Base-by-base conservation (phyloP, 257 asterid genomes). In the Solanum medicagineum region DNA sequence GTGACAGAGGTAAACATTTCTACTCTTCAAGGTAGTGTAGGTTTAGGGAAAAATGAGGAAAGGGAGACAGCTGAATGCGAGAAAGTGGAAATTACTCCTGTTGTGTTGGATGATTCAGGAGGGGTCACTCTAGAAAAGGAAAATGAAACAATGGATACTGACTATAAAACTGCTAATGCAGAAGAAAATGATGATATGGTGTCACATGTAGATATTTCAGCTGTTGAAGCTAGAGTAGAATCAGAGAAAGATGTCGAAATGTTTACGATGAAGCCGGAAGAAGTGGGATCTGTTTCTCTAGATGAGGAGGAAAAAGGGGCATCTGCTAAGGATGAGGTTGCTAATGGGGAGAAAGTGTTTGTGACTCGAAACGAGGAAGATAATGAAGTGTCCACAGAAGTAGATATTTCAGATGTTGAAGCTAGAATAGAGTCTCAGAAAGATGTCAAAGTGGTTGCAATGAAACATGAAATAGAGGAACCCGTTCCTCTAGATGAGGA, bases 281-380 rank as follows among this genome's bases (percentile, higher is more conserved):
- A 84, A 62, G 65, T 15, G 73, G 90, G 88, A 81, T 86, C 81
- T 66, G n/a, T 57, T 84, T 85, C 80, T 53, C 62, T 49, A 24
- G 83, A 45, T 10, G 49, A 74, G 16, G 60, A 68, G 69, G 57
- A 88, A 88, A 94, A 91, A 86, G 88, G 88, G 53, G 85, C 85
- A 10, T 88, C 55, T 83, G 91, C 88, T 69, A 93, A 89, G 45
- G 89, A 87, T 66, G 97, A 94, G 81, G 85, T 89, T 7, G 91
- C 91, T 73, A 83, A 87, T 56, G 93, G 86, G 57, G 96, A 45
- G 32, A 74, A 74, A 74, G n/a, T 74, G 56, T 42, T 3, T 44
- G 40, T 6, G 20, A 73, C 81, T 88, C 81, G 86, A 92, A 85
- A 96, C 90, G 88, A 90, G 91, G 81, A 94, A 95, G 92, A 91